Evolutionary conservation across 2,329 filamentous ascomycete species (phyloP), one percentile per base, ranked within the genome.

Genomic region (Talaromyces funiculosus): DNA sequence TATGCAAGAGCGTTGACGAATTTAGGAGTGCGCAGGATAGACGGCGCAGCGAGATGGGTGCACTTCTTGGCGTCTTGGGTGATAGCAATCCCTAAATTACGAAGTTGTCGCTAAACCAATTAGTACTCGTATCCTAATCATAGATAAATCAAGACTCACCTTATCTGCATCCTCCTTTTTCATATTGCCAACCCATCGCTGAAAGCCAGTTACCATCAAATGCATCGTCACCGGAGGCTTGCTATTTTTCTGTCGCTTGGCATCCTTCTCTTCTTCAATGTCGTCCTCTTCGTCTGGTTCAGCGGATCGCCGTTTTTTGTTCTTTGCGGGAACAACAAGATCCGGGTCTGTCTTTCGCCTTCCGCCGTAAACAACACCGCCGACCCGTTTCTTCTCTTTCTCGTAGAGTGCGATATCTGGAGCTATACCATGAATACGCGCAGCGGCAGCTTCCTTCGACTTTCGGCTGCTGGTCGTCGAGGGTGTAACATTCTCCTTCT

Each of bases 371-470:
- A 84, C 77, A 3, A 88, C 83, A 42, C 86, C 86, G 14, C 86
- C 86, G 49, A 83, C 84, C 20, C 94, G 86, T 77, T 96, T 97
- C 79, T 85, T 91, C 76, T 99, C 94, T 71, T 94, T 96, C 70
- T 97, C 89, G 69, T 94, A 99, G 33, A 95, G 79, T 2, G 88
- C 88, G 69, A 97, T 92, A 70, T 99, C 94, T 0, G 88, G 84
- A 0, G 90, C 92, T 61, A 93, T 80, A 37, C 85, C 83, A 58
- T 94, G 90, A 7, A 97, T 77, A 64, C 85, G 86, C 35, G 86
- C 84, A n/a, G 88, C 78, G 12, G 94, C 94, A 69, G 89, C 88
- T 42, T 89, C 86, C 72, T 97, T 99, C 14, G 94, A 93, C 68
- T 90, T 94, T 59, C 94, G 87, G 65, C 90, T 90, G 26, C 87